Percentiles rank a stretch among this genome's conserved stretches.
These are phyloP conservation scores for Rhizopogon vulgaris DNA, from an alignment of 768 basidiomycete species.

Conservation along the genomic window DNA sequence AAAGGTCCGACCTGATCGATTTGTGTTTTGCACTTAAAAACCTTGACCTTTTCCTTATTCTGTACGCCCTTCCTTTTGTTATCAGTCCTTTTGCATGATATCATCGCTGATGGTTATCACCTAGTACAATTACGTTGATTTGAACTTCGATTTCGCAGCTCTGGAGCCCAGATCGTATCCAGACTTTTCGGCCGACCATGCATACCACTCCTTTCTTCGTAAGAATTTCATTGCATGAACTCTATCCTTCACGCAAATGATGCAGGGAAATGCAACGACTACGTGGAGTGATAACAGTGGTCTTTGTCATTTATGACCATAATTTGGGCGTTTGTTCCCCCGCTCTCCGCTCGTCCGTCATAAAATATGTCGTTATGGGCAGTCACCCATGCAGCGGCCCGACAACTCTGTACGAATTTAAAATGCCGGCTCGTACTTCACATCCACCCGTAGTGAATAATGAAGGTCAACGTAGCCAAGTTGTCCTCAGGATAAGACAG, in stretches of 20 bases:
- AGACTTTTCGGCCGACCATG: background rate
- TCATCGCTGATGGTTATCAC: background rate
- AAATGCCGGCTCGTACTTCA: background rate
- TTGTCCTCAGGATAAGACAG: background rate
- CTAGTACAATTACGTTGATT: background rate
- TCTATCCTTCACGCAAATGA: background rate
- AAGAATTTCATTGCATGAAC: background rate
- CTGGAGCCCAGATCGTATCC: background rate
- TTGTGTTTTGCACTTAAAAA: background rate
- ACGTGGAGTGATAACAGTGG: background rate
- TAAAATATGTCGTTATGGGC: background rate
- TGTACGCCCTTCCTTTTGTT: background rate
- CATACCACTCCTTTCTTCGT: background rate
- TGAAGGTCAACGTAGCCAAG: background rate
- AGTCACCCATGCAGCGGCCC: background rate
- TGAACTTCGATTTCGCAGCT: background rate
- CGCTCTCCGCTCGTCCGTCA: background rate
- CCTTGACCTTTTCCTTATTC: constrained; percentile 2
- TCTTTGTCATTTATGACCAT: background rate
- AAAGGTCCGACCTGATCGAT: background rate
- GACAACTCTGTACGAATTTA: background rate
- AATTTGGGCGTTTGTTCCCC: background rate
- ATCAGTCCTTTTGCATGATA: background rate
- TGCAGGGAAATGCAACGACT: background rate
- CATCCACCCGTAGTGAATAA: background rate